Percentiles rank a stretch among this genome's conserved stretches.
These are phyloP conservation scores for Puccinia novopanici DNA, from an alignment of 1,284 basidiomycete species.

Conservation along the genomic window DNA sequence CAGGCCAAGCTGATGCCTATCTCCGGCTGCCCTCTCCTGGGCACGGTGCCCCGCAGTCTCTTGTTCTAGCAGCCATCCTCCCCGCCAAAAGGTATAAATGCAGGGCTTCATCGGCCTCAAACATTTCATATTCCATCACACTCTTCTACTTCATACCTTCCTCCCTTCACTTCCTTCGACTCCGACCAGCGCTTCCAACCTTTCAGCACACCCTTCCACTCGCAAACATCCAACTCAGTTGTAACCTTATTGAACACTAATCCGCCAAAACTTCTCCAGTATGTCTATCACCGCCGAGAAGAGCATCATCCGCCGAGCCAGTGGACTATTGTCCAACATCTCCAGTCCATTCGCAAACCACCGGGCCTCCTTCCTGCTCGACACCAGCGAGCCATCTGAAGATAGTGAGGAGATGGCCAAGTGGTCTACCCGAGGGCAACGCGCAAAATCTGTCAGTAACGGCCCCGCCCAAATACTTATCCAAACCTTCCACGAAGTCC, in stretches of 20 bases:
- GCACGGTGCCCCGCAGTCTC: background rate
- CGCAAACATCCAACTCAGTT: background rate
- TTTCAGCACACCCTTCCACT: background rate
- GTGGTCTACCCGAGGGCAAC: slow-evolving; percentile 1
- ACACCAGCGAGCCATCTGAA: slow-evolving; percentile 3
- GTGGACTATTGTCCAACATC: slow-evolving; percentile 21
- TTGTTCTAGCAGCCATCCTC: background rate
- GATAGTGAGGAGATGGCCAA: background rate
- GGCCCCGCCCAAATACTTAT: slow-evolving; percentile 4
- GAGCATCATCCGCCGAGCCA: slow-evolving; percentile 17
- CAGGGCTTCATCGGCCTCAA: background rate
- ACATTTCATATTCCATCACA: background rate
- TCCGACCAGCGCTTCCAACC: background rate
- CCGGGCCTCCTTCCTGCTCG: slow-evolving; percentile 22
- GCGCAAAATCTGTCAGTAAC: background rate
- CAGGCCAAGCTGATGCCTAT: slow-evolving; percentile 1
- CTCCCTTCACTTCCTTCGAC: background rate
- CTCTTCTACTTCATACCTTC: slow-evolving; percentile 8
- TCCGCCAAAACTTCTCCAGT: slow-evolving; percentile 15
- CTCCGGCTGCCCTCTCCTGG: background rate
- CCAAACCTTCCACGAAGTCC: slow-evolving; percentile 5
- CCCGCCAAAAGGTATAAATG: slow-evolving; percentile 12
- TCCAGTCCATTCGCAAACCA: slow-evolving; percentile 22
- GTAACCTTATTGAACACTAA: background rate
- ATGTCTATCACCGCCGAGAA: slow-evolving; percentile 15